Conservation (phyloP, 345 rosid species). For the Gynandropsis gynandra region DNA sequence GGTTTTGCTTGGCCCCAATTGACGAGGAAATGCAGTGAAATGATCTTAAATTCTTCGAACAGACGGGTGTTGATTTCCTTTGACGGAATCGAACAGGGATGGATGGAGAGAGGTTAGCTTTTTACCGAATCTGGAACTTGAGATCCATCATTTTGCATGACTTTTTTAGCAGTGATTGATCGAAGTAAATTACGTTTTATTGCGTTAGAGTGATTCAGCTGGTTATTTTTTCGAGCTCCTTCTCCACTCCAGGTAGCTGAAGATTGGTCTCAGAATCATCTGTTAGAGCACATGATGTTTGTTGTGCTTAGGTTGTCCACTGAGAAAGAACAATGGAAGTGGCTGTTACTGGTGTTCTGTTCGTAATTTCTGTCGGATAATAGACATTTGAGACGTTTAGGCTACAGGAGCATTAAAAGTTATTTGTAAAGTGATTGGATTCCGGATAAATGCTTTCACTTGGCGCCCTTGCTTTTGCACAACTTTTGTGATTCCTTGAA, state of each 20-base stretch:
- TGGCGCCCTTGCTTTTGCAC: neutral
- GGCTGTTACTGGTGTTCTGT: constrained; percentile 5
- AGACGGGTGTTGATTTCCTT: constrained; percentile 7
- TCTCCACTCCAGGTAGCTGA: no score
- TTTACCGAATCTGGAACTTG: constrained; percentile 25
- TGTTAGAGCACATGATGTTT: neutral
- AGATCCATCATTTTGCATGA: constrained; percentile 22
- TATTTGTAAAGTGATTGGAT: neutral
- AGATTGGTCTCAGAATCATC: constrained; percentile 1
- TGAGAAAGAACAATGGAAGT: neutral
- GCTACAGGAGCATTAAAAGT: neutral
- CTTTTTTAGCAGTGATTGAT: constrained; percentile 8
- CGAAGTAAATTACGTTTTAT: no score
- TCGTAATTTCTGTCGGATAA: constrained; percentile 1
- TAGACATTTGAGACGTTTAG: neutral
- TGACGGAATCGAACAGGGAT: constrained; percentile 11
- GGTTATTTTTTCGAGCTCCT: no score
- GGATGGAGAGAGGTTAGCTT: constrained; percentile 20
- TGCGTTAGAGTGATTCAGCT: no score
- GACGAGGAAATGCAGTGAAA: constrained; percentile 17
- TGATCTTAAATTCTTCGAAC: neutral
- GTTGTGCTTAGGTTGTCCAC: neutral
- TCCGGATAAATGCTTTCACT: neutral
- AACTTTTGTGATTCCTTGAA: constrained; percentile 9
- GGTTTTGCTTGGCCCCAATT: constrained; percentile 12